Evolutionary conservation across 2,329 filamentous ascomycete genomes (phyloP).

Genomic region (Cryphonectria naterciae): DNA sequence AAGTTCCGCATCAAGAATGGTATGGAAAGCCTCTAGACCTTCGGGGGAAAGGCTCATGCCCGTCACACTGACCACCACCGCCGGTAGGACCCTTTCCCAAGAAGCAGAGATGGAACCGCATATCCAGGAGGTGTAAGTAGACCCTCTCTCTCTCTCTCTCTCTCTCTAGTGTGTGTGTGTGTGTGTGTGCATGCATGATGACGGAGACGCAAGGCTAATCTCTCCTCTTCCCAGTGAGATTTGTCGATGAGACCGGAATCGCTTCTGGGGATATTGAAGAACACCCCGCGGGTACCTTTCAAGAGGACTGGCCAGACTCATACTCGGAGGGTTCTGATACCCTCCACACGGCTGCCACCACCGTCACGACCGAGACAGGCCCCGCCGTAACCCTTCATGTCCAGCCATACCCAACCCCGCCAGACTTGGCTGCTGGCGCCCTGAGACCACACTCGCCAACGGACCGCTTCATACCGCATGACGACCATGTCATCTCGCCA

Average conservation of each 20-base stretch:
- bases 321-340: conserved; percentile 24
- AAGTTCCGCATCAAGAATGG: conserved; percentile 39
- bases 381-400: conserved; percentile 4
- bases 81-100: conserved; percentile 35
- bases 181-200: background rate
- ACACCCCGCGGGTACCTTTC: conserved; percentile 15
- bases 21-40: conserved; percentile 13
- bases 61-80: conserved; percentile 10
- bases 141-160: background rate
- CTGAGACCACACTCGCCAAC: conserved; percentile 33
- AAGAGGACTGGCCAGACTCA: conserved; percentile 29
- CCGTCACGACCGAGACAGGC: conserved; percentile 17
- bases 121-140: conserved; percentile 36
- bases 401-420: conserved; percentile 17
- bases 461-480: conserved; percentile 38
- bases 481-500: conserved; percentile 29
- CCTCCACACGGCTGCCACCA: conserved; percentile 19
- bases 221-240: conserved; percentile 32
- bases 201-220: conserved; percentile 11
- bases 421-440: conserved; percentile 4
- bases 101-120: conserved; percentile 41
- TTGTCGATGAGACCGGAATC: conserved; percentile 34
- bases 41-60: background rate
- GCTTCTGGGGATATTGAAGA: conserved; percentile 25
- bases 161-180: no score